phyloP scores from a whole-genome alignment of 2,329 filamentous ascomycete genomes.

The Chaetomium strumarium region DNA sequence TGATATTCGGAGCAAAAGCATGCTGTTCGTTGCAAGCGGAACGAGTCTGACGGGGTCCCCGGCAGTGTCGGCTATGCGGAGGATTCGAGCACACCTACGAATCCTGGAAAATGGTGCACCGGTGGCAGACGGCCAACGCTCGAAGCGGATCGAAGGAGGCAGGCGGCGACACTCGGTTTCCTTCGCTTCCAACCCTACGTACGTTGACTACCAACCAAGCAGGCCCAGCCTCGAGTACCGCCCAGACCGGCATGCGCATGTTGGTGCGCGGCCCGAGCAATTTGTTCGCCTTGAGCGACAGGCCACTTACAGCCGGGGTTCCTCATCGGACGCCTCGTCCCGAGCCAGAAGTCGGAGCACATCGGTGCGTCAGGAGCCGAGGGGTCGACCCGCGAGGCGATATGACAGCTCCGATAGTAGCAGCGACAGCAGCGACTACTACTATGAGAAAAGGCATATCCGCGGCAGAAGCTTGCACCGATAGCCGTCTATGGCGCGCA shows the following conservation, averaged over 20 bases:
- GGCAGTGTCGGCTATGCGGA: slow-evolving; percentile 15
- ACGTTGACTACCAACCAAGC: slow-evolving; percentile 5
- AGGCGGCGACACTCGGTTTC: slow-evolving; percentile 13
- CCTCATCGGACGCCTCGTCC: slow-evolving; percentile 11
- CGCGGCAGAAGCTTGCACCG: slow-evolving; percentile 14
- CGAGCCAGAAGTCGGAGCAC: slow-evolving; percentile 7
- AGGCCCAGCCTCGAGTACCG: slow-evolving; percentile 15
- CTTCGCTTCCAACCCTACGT: neutral
- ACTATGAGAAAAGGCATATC: slow-evolving; percentile 14
- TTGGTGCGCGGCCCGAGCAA: slow-evolving; percentile 15
- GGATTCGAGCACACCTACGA: slow-evolving; percentile 17
- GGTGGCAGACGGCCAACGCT: slow-evolving; percentile 8
- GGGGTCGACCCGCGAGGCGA: slow-evolving; percentile 8
- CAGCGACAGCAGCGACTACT: slow-evolving; percentile 13
- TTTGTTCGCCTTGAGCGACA: slow-evolving; percentile 12
- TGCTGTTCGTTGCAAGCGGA: neutral
- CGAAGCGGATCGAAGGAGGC: slow-evolving; percentile 8
- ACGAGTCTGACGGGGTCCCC: neutral
- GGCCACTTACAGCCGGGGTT: slow-evolving; percentile 10
- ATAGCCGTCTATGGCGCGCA: neutral
- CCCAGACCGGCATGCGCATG: slow-evolving; percentile 1
- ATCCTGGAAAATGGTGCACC: slow-evolving; percentile 18
- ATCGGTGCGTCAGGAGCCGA: slow-evolving; percentile 9
- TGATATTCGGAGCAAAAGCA: neutral
- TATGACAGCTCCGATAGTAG: slow-evolving; percentile 16